Conservation (phyloP, 2,329 filamentous ascomycete genomes). For the Purpureocillium takamizusanense region DNA sequence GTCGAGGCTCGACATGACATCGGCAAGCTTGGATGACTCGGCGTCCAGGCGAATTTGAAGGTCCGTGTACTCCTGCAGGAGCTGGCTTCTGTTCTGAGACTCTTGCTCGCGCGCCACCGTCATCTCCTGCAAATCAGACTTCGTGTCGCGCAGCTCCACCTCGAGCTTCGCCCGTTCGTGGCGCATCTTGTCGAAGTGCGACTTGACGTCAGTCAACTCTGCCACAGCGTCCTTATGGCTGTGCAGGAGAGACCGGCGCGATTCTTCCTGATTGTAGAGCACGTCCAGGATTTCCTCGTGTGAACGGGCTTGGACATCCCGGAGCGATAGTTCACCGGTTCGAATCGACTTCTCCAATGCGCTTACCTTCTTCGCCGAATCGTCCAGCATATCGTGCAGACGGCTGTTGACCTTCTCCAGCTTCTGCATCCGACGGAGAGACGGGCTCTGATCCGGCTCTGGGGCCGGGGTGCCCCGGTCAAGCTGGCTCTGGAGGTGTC, state of each 20-base stretch:
- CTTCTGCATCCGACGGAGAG: slow-evolving; percentile 74
- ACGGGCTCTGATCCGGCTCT: slow-evolving; percentile 70
- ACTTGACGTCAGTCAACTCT: slow-evolving; percentile 80
- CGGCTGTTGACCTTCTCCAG: slow-evolving; percentile 86
- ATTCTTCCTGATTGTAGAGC: slow-evolving; percentile 87
- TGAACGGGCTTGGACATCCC: slow-evolving; percentile 85
- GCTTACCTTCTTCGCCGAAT: slow-evolving; percentile 87
- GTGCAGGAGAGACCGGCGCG: slow-evolving; percentile 70
- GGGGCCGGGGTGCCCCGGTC: slow-evolving; percentile 56
- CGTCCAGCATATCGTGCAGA: slow-evolving; percentile 88
- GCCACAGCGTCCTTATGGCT: slow-evolving; percentile 78
- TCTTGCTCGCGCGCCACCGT: slow-evolving; percentile 75
- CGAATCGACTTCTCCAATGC: slow-evolving; percentile 78
- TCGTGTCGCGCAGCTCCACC: slow-evolving; percentile 76
- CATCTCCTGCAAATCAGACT: slow-evolving; percentile 77
- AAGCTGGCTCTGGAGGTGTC: slow-evolving; percentile 81
- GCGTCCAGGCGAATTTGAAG: slow-evolving; percentile 87
- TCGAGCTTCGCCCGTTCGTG: slow-evolving; percentile 72
- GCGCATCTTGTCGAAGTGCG: slow-evolving; percentile 77
- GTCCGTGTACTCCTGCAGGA: slow-evolving; percentile 87
- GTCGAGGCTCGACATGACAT: slow-evolving; percentile 74
- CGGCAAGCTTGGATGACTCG: slow-evolving; percentile 74
- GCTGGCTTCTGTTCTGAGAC: slow-evolving; percentile 73
- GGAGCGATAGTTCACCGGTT: slow-evolving; percentile 77
- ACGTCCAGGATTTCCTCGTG: slow-evolving; percentile 91